Evolutionary conservation across 1,284 basidiomycete species (phyloP), one percentile per base, ranked within the genome.

Genomic region (Takashimella koratensis): DNA sequence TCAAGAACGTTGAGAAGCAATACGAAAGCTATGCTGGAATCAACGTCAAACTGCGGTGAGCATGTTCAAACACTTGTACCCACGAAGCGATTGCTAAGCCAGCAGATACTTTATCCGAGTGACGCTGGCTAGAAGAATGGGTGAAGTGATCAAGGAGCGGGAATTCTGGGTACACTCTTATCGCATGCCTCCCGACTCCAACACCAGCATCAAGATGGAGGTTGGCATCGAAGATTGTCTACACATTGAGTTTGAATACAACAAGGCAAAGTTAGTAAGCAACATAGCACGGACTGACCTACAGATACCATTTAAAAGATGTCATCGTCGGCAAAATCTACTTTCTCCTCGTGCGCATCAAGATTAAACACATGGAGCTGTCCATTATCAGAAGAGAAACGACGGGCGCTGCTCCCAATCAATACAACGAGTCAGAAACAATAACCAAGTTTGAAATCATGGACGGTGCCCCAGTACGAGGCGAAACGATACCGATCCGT

Each of bases 371-470:
- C 68, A 98, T 98, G 94, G 96, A 98, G 71, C 82, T 98, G 19
- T 96, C 92, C 13, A 98, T 98, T 71, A 98, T 98, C 62, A 86
- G 95, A 24, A 83, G 95, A 41, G 95, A 98, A 75, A 98, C 95
- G 20, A 98, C 96, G 0, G 95, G 95, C 19, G 82, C 91, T 3
- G 88, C 89, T 3, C 96, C 95, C 8, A 98, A 98, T 71, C 92
- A 95, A 77, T 98, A 98, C 77, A 98, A 98, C 74, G 95, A 98
- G 76, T 92, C 88, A 62, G 95, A 98, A 73, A 98, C 95, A 4
- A 98, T 98, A 67, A 98, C 96, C 24, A 98, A 98, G 76, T 98
- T 97, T 70, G 95, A 98, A 77, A 98, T 98, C 67, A 97, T 98
- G 95, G 93, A 96, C 72, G 93, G 92, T 6, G 90, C 92, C 4